These are phyloP conservation scores for Collybia sp. DNA, from an alignment of 768 basidiomycete species.

Conservation along the genomic window DNA sequence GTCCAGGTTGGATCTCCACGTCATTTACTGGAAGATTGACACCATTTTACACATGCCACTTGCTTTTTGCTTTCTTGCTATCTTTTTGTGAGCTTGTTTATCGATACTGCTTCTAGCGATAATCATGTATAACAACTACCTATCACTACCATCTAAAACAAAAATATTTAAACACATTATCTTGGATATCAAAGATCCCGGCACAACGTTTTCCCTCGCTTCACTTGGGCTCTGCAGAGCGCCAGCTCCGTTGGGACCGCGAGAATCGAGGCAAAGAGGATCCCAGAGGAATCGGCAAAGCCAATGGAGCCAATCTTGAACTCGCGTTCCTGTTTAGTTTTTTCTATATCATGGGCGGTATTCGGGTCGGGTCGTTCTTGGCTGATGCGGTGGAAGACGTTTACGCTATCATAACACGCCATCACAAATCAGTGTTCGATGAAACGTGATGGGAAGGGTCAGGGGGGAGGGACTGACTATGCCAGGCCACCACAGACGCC, in stretches of 20 bases:
- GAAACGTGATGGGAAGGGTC: neutral
- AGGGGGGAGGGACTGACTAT: conserved; percentile 54
- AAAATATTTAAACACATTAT: no score
- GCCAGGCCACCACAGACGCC: conserved; percentile 91
- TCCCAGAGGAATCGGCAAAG: conserved; percentile 78
- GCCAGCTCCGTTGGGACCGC: conserved; percentile 73
- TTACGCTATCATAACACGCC: conserved; percentile 55
- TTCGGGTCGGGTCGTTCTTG: conserved; percentile 56
- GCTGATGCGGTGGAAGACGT: conserved; percentile 81
- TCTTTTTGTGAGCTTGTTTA: conserved; percentile 1
- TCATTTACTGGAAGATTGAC: conserved; percentile 30
- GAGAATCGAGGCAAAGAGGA: conserved; percentile 55
- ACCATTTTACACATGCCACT: conserved; percentile 4
- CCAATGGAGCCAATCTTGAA: conserved; percentile 91
- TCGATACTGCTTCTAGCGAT: no score
- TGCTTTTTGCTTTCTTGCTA: conserved; percentile 3
- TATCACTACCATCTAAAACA: no score
- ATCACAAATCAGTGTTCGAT: neutral
- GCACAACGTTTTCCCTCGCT: conserved; percentile 68
- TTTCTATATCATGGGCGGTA: conserved; percentile 46
- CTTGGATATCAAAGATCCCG: conserved; percentile 40
- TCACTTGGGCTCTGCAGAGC: conserved; percentile 71
- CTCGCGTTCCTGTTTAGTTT: conserved; percentile 72
- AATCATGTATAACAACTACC: no score
- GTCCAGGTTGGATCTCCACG: conserved; percentile 38